Evolutionary conservation across 177 flowering plant genomes (phyloP), one percentile per base, ranked within the genome.

Genomic region (Tripterygium wilfordii): DNA sequence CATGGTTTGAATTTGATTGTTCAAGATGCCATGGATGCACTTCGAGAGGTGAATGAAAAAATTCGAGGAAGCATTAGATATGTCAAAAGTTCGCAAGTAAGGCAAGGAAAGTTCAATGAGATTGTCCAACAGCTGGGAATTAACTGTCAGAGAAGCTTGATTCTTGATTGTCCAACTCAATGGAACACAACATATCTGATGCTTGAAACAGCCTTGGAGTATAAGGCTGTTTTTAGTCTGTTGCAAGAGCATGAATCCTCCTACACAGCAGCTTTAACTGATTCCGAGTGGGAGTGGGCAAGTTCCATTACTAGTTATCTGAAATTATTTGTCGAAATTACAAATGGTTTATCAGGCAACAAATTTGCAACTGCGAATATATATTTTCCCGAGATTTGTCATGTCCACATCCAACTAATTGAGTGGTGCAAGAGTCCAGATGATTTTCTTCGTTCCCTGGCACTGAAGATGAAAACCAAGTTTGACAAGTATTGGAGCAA

Each of bases 401-500:
- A 74, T 52, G 65, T 82, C 32, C 81, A 79, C 53, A 42, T 83
- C 26, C 75, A 77, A 23, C 59, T 88, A 54, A 78, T 64, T 43
- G 78, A 81, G 35, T 81, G 84, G 92, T 81, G 83, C 64, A 75
- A 75, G 53, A 77, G 62, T 54, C 23, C 73, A 5, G 76, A 82
- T 70, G 42, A 30, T 19, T 63, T 65, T 42, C 55, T 83, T 22
- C 57, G 74, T 43, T 65, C 75, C 17, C 27, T 77, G 68, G 94
- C 89, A 17, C 10, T 50, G 38, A 82, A 67, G 58, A 80, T 83
- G 85, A 84, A 76, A 56, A 46, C 42, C 12, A 87, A 71, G 40
- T 82, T 84, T 67, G 91, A 84, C 33, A 63, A 42, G 17, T 87
- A 82, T 60, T 90, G 96, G 97, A 70, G 56, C 57, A 72, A 61